Evolutionary conservation across 108 stramenopile species (phyloP), one percentile per base, ranked within the genome.

Genomic region (Nannochloropsis granulata): DNA sequence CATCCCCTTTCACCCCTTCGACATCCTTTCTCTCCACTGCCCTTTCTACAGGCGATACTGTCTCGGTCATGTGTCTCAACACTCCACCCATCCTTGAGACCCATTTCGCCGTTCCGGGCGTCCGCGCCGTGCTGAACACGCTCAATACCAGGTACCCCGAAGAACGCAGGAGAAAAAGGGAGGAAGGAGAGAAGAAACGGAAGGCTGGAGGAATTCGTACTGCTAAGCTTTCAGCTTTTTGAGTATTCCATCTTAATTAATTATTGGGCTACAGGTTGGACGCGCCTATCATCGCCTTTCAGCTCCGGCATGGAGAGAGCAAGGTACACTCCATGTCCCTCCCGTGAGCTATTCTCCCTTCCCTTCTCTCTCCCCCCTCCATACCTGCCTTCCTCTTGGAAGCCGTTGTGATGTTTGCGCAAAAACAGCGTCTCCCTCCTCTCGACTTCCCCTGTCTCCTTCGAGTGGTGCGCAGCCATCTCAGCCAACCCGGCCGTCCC

Each of bases 41-140:
- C 80, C 44, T 34, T 88, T 12, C 24, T 45, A n/a, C 44, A 45
- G 88, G 88, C 21, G 85, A 88, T 23, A 84, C 84, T 71, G 88
- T 88, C 42, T 85, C 84, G 12, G 84, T 85, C 23, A 26, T 88
- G 88, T 79, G 78, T 13, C 82, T 81, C 19, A 88, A 88, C 45
- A 84, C 84, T 42, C 88, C 88, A n/a, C 26, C 81, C 16, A 82
- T 81, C 42, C 21, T 88, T 21, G 85, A 81, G 78, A 44, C 80
- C 34, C 88, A 88, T 25, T 88, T 85, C 56, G 84, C 84, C 34
- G 43, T 88, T 34, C 88, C 88, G 11, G 88, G 88, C 45, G 44
- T 78, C 42, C 84, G 88, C 43, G 84, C 88, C 24, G 82, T 85
- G 0, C 80, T 88, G n/a, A 84, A 88, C 84, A 88, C 84, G 44